These are phyloP conservation scores for Plectosphaerella cucumerina DNA, from an alignment of 2,329 filamentous ascomycete species.

Conservation along the genomic window DNA sequence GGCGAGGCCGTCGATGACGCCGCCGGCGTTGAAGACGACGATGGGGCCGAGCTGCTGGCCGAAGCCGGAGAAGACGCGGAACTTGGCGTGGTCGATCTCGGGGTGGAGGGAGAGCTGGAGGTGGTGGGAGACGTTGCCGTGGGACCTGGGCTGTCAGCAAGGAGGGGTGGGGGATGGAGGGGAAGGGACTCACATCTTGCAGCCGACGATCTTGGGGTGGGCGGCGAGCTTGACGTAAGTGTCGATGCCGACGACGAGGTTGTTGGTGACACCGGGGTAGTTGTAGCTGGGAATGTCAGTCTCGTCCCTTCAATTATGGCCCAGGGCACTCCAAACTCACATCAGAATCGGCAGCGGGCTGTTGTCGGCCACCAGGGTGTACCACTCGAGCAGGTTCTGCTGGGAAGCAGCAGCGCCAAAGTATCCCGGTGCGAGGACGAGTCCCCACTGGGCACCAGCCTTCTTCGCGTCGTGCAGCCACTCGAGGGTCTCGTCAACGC, in stretches of 20 bases:
- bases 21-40: conserved; percentile 57
- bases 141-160: conserved; percentile 35
- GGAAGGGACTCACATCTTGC: conserved; percentile 46
- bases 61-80: conserved; percentile 61
- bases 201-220: conserved; percentile 64
- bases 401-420: conserved; percentile 57
- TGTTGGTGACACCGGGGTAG: conserved; percentile 63
- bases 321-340: conserved; percentile 27
- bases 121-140: conserved; percentile 61
- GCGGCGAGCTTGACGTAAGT: conserved; percentile 54
- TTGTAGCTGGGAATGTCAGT: conserved; percentile 33
- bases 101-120: conserved; percentile 59
- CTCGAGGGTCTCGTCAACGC: conserved; percentile 49
- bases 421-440: conserved; percentile 62
- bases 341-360: conserved; percentile 58
- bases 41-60: conserved; percentile 64
- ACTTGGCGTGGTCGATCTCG: conserved; percentile 54
- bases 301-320: not conserved
- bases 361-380: conserved; percentile 53
- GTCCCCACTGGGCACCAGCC: conserved; percentile 56
- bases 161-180: not conserved
- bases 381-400: conserved; percentile 58
- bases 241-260: conserved; percentile 52
- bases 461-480: conserved; percentile 51
- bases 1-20: conserved; percentile 63